Percentiles rank a stretch among this genome's conserved stretches.
These are phyloP conservation scores for Lactarius hengduanensis DNA, from an alignment of 768 basidiomycete species.

Conservation along the genomic window DNA sequence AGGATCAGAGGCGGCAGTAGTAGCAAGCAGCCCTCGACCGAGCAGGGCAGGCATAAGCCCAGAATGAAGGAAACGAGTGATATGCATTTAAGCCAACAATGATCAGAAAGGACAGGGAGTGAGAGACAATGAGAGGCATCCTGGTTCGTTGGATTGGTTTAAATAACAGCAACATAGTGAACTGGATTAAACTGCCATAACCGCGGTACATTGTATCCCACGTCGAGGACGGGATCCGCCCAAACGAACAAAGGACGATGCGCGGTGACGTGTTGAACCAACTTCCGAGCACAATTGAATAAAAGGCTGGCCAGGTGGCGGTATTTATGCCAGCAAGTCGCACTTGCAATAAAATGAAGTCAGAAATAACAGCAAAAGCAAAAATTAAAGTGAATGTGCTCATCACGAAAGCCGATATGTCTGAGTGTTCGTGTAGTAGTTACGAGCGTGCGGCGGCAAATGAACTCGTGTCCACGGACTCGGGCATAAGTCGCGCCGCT, in stretches of 20 bases:
- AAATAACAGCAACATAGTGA: not conserved
- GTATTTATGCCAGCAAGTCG: not conserved
- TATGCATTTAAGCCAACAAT: not conserved
- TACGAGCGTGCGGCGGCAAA: no score
- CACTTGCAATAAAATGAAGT: no score
- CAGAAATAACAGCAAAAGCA: no score
- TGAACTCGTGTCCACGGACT: no score
- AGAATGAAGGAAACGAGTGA: not conserved
- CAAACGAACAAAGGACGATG: not conserved
- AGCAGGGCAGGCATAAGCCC: not conserved
- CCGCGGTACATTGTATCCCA: not conserved
- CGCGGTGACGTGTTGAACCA: no score
- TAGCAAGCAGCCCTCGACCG: not conserved
- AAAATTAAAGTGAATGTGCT: no score
- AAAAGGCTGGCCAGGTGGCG: no score
- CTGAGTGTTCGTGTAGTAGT: no score
- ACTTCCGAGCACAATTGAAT: no score
- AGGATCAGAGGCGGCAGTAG: conserved; percentile 32
- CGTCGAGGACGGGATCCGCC: not conserved
- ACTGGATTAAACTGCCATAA: not conserved
- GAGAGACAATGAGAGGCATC: not conserved
- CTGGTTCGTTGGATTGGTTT: not conserved
- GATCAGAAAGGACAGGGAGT: not conserved
- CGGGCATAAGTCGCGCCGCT: no score
- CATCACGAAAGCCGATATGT: no score